Base-by-base conservation (phyloP, 169 alveolate species). In the Plasmodium gaboni region DNA sequence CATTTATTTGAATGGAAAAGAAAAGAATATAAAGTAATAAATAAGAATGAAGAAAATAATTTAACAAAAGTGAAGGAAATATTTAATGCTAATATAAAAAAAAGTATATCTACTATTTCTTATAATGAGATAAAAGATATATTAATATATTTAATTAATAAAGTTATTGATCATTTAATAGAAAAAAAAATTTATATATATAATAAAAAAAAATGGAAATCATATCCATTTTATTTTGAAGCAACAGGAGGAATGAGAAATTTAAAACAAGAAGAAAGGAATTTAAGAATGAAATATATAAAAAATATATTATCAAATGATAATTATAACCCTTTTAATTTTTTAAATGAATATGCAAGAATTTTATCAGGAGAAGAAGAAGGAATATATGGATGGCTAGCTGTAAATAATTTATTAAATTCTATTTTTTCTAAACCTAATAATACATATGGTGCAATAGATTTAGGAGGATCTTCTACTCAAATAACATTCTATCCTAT, bases 241-340 rank as follows among this genome's bases (percentile, higher is more conserved):
- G 64, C 64, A 55, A 55, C 64, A 55, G 64, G n/a, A 17, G 64
- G 64, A 55, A 55, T 55, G 28, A 55, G 64, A 55, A 55, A 55
- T 55, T 55, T 55, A 55, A 22, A 15, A 6, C 24, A 15, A 15
- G 12, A 55, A 6, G 28, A 55, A 12, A 55, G 64, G 19, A 22
- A 55, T 55, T 55, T 55, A 55, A 55, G 64, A 13, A 55, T 55
- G 28, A 55, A 13, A 55, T 17, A 17, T 17, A 55, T 55, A 17
- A 55, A 22, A 55, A 55, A 22, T 55, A 22, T 55, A 17, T 55
- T 55, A 55, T 55, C 28, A 55, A 13, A 55, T 13, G 17, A 15
- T 13, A 55, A 55, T 17, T 6, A 17, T 55, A 55, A 55, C 28
- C 64, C 64, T 15, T 55, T 55, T 55, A 12, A 55, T 12, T 55